A percentile compares a stretch with the other conserved stretches of the same genome.
phyloP scores from a whole-genome alignment of 148 eudicot genomes.

The Polygonum maritimum region DNA sequence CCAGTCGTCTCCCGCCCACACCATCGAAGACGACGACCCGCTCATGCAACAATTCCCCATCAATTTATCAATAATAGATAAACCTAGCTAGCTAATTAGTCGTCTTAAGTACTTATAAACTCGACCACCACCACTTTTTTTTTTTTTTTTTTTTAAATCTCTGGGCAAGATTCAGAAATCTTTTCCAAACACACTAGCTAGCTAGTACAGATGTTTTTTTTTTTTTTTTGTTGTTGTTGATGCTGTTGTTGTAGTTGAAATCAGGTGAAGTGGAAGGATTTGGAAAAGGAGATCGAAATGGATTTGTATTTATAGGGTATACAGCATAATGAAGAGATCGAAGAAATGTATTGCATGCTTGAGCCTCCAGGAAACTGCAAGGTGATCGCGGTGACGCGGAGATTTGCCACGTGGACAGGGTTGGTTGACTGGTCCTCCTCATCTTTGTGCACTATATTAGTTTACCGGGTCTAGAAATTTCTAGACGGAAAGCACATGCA shows the following conservation, averaged over 20 bases:
- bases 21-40: not conserved
- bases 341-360: too few species aligned
- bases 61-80: not conserved
- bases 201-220: not conserved
- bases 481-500: not conserved
- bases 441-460: not conserved
- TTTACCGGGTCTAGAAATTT: not conserved
- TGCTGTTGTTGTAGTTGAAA: not conserved
- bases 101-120: too few species aligned
- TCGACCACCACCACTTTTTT: not conserved
- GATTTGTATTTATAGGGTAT: not conserved
- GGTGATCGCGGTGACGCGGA: not conserved
- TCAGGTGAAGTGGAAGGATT: not conserved
- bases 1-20: slow-evolving; percentile 13
- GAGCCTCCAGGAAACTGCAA: not conserved
- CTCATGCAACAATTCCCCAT: slow-evolving; percentile 10
- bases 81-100: too few species aligned
- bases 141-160: not conserved
- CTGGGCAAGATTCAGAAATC: not conserved
- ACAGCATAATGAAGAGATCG: too few species aligned
- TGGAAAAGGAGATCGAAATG: not conserved
- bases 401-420: not conserved
- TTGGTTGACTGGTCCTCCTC: not conserved
- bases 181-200: not conserved
- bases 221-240: not conserved